phyloP scores from a whole-genome alignment of 768 basidiomycete species.

The Agaricus subrufescens region DNA sequence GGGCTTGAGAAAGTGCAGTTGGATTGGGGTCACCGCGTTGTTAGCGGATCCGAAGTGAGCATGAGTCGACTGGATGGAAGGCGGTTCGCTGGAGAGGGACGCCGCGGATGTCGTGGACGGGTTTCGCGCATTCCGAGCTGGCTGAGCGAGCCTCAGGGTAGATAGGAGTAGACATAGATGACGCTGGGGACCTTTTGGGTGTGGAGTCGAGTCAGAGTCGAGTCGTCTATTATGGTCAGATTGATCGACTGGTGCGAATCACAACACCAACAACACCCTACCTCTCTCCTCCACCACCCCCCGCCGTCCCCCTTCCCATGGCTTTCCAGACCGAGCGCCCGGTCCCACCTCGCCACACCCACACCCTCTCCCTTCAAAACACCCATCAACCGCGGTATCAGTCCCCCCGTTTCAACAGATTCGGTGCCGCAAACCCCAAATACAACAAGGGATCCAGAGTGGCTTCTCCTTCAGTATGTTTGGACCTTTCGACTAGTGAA shows the following conservation, averaged over 20 bases:
- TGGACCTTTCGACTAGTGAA: too few relatives aligned
- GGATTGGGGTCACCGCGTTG: background rate
- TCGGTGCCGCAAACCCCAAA: too few relatives aligned
- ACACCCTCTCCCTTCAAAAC: too few relatives aligned
- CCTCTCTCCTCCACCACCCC: background rate
- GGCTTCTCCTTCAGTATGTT: too few relatives aligned
- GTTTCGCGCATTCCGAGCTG: conserved; percentile 5
- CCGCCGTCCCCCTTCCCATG: background rate
- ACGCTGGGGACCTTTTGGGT: background rate
- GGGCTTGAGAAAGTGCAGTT: background rate
- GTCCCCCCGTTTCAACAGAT: too few relatives aligned
- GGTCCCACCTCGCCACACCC: background rate
- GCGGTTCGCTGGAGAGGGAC: background rate
- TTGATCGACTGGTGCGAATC: background rate
- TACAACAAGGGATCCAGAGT: too few relatives aligned
- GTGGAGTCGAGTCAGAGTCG: too few relatives aligned
- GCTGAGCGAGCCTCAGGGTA: background rate
- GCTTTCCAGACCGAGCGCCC: background rate
- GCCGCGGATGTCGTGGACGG: background rate
- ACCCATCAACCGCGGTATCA: background rate
- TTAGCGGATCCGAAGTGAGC: background rate
- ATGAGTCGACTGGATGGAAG: background rate
- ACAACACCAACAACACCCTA: background rate
- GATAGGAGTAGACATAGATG: background rate
- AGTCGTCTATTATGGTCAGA: background rate